Conservation (phyloP, 2,329 filamentous ascomycete species). For the Cryphonectria carpinicola region DNA sequence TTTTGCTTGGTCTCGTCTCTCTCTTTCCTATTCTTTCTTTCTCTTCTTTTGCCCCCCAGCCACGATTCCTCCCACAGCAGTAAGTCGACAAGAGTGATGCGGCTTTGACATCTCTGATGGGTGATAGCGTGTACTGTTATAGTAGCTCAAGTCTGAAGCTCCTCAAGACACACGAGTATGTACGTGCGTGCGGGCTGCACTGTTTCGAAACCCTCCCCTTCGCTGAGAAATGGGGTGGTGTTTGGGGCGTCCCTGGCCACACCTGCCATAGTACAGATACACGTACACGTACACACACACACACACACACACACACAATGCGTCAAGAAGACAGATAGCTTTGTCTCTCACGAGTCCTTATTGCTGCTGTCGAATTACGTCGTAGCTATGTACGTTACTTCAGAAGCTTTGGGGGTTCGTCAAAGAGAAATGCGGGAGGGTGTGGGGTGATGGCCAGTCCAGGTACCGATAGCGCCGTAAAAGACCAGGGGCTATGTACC, state of each 20-base stretch:
- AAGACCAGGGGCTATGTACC: background rate
- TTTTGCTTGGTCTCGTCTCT: background rate
- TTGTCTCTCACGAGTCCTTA: background rate
- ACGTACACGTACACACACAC: background rate
- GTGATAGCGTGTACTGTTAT: background rate
- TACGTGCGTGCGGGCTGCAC: background rate
- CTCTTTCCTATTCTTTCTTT: too few species aligned
- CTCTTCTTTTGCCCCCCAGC: background rate
- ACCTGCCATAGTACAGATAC: background rate
- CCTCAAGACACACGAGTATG: background rate
- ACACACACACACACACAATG: too few species aligned
- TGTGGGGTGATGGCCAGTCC: background rate
- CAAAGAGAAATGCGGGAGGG: slow-evolving; percentile 1
- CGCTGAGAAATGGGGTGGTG: background rate
- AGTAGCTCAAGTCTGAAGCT: background rate
- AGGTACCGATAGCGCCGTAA: background rate
- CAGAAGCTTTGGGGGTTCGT: background rate
- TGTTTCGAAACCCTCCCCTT: background rate
- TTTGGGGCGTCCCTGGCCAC: background rate
- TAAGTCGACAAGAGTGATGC: background rate
- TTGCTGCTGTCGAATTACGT: background rate
- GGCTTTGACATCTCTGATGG: background rate
- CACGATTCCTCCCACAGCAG: background rate
- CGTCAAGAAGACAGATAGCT: too few species aligned
- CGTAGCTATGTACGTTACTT: background rate